Conservation (phyloP, 371 early-diverging fungal genomes). For the Mucor plumbeus region DNA sequence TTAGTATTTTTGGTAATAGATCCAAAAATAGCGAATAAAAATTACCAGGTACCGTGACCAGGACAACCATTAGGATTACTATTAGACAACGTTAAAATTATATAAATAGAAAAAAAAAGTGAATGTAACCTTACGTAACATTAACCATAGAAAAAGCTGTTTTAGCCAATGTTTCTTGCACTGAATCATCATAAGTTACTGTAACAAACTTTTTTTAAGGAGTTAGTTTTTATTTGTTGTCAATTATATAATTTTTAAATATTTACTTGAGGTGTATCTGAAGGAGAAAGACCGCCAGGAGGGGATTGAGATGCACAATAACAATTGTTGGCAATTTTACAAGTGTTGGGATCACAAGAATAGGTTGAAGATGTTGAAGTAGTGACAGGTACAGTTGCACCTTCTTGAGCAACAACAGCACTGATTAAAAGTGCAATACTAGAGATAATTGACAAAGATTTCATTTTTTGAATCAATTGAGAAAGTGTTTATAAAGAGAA, state of each 20-base stretch:
- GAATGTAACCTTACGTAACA: constrained; percentile 38
- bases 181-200: constrained; percentile 73
- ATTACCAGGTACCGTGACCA: constrained; percentile 50
- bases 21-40: constrained; percentile 16
- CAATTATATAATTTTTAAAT: background rate
- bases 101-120: background rate
- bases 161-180: constrained; percentile 51
- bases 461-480: constrained; percentile 15
- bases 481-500: constrained; percentile 10
- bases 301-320: constrained; percentile 66
- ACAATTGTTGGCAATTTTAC: constrained; percentile 64
- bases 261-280: constrained; percentile 62
- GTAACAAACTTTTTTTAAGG: constrained; percentile 54
- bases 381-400: constrained; percentile 30
- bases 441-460: constrained; percentile 20
- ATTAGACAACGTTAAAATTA: constrained; percentile 10
- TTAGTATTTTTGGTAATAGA: constrained; percentile 19
- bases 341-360: constrained; percentile 63
- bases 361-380: constrained; percentile 28
- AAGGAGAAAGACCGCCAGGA: constrained; percentile 59
- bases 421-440: constrained; percentile 22
- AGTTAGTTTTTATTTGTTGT: background rate
- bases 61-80: constrained; percentile 73
- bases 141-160: constrained; percentile 44
- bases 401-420: constrained; percentile 45